phyloP scores from a whole-genome alignment of 345 rosid genomes.

The Rhodamnia rubescens region DNA sequence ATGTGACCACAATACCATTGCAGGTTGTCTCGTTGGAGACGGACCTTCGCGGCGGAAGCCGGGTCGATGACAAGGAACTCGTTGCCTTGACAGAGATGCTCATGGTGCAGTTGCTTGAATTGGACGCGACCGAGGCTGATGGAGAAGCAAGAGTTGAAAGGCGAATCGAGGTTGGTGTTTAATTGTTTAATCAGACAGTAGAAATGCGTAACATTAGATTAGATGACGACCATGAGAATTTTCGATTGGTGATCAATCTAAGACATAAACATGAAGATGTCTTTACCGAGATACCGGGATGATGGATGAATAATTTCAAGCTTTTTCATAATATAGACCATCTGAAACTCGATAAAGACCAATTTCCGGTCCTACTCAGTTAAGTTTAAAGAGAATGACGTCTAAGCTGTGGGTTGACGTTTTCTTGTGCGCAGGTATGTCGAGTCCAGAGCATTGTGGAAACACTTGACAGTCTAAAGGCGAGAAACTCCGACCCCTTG shows the following conservation, averaged over 20 bases:
- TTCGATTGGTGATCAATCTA: not conserved
- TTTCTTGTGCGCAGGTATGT: slow-evolving; percentile 13
- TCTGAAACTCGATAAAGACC: not conserved
- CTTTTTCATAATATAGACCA: not conserved
- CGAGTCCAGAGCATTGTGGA: slow-evolving; percentile 32
- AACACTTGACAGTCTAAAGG: slow-evolving; percentile 23
- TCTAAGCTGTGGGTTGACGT: not conserved
- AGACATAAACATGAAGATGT: not conserved
- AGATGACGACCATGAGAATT: not conserved
- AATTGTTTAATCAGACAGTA: not conserved
- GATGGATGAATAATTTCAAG: not conserved
- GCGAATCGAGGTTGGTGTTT: slow-evolving; percentile 26
- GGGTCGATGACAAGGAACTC: slow-evolving; percentile 28
- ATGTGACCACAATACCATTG: not conserved
- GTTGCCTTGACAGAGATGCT: slow-evolving; percentile 33
- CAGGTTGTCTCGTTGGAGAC: slow-evolving; percentile 36
- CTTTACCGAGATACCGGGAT: not conserved
- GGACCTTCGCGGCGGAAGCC: slow-evolving; percentile 12
- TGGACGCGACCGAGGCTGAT: slow-evolving; percentile 33
- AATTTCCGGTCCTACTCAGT: not conserved
- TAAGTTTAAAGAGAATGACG: no score
- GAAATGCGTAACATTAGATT: not conserved
- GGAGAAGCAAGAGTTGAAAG: slow-evolving; percentile 45
- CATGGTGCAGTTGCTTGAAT: slow-evolving; percentile 34
- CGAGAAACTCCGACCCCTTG: slow-evolving; percentile 8